Conservation (phyloP, 768 basidiomycete species). For the Termitomyces eurrhizus region DNA sequence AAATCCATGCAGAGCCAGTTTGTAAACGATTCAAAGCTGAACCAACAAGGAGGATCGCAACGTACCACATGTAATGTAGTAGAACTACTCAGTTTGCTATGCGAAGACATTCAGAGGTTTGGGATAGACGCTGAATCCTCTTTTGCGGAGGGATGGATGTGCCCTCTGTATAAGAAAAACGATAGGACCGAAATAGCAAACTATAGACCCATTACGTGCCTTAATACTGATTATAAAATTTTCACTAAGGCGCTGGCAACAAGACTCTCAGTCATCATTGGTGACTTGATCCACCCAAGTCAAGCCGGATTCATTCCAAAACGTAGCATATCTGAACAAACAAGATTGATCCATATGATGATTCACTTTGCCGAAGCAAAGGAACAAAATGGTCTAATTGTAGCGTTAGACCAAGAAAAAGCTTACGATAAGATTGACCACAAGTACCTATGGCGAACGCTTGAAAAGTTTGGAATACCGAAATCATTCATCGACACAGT, state of each 20-base stretch:
- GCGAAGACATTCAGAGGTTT: neutral
- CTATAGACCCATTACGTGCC: neutral
- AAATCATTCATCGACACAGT: no score
- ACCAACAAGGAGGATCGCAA: neutral
- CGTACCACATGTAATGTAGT: neutral
- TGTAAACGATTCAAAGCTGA: neutral
- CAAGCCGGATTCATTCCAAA: no score
- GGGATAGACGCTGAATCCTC: neutral
- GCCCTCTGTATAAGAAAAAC: neutral
- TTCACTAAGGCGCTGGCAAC: neutral
- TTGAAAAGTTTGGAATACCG: no score
- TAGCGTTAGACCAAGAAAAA: no score
- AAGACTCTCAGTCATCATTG: neutral
- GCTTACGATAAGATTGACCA: no score
- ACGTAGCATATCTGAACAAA: no score
- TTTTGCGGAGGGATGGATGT: neutral
- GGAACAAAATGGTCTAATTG: no score
- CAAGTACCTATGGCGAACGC: no score
- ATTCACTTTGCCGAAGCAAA: no score
- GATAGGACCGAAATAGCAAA: neutral
- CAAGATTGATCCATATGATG: no score
- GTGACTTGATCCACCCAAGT: no score
- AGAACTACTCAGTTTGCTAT: neutral
- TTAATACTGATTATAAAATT: neutral
- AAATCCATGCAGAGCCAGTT: no score